Evolutionary conservation across 768 basidiomycete genomes (phyloP), one percentile per base, ranked within the genome.

Genomic region (Lactarius vividus): DNA sequence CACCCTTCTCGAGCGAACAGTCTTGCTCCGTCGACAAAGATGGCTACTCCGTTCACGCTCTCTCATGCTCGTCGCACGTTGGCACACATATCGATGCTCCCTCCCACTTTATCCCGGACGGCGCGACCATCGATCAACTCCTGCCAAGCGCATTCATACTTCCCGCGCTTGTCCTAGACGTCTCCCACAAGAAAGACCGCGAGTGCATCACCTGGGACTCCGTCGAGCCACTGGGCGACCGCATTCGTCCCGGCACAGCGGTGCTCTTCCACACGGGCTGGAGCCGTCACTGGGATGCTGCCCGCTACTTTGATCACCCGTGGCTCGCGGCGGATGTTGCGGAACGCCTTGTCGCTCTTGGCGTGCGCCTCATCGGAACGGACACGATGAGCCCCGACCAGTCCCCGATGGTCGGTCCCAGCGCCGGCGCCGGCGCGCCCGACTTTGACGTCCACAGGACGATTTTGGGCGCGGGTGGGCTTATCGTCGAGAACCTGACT

Each of bases 11-110:
- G 10, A 71, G 61, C 40, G 49, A 53, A 29, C 71, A 63, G 6
- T 65, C 39, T 29, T 44, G 53, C 52, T 69, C 67, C 4, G 59
- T 74, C 33, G 59, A 65, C 39, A 65, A 64, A 18, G 64, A 73
- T 42, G 74, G 73, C 29, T 73, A 64, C 70, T 70, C 71, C 31
- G 69, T 75, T 39, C 64, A 67, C 23, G 40, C 42, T 1, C 64
- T 75, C 35, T 61, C 65, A 8, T 54, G 72, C n/a, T 73, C 74
- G 52, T 73, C 72, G 6, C 74, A 75, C 55, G 68, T 67, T 8
- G 74, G 74, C 42, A 75, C 74, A 4, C 74, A 75, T 60, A 62
- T 74, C 26, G 74, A 75, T 57, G 74, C 73, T 39, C 74, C 74
- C 10, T 74, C 69, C 6, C 74, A 75, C 65, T 73, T 71, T 63